Percentiles rank a stretch among this genome's conserved stretches.
Evolutionary conservation across 805 yeast genomes (phyloP).

Genomic region (Cyberlindnera veronae): DNA sequence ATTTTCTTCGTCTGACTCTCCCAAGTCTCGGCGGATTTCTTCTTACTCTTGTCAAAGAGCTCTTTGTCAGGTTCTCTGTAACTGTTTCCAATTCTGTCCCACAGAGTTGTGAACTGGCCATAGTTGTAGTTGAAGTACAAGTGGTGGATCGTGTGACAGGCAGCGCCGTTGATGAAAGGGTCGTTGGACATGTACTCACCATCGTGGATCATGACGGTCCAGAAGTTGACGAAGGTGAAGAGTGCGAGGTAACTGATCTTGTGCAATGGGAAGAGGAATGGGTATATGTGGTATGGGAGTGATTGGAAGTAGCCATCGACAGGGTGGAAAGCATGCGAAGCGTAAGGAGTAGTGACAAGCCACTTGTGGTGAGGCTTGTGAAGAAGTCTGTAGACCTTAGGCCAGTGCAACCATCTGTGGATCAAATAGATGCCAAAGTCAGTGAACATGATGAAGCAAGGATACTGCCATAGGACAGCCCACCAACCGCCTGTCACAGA

Average conservation of each 20-base stretch:
- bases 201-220: slow-evolving; percentile 99
- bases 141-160: slow-evolving; percentile 97
- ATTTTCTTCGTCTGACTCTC: slow-evolving; percentile 63
- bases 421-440: slow-evolving; percentile 89
- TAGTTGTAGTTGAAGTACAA: slow-evolving; percentile 96
- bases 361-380: slow-evolving; percentile 99
- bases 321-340: slow-evolving; percentile 98
- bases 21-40: slow-evolving; percentile 62
- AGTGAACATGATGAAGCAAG: slow-evolving; percentile 84
- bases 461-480: slow-evolving; percentile 63
- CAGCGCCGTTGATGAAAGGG: slow-evolving; percentile 94
- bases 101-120: slow-evolving; percentile 96
- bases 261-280: slow-evolving; percentile 89
- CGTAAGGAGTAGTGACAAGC: slow-evolving; percentile 98
- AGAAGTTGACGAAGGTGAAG: slow-evolving; percentile 89
- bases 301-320: slow-evolving; percentile 94
- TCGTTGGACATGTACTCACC: slow-evolving; percentile 93
- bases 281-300: slow-evolving; percentile 89
- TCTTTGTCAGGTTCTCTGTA: slow-evolving; percentile 91
- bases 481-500: slow-evolving; percentile 66
- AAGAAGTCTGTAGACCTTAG: slow-evolving; percentile 73
- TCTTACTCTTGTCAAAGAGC: slow-evolving; percentile 63
- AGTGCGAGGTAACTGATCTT: slow-evolving; percentile 76
- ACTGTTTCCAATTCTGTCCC: slow-evolving; percentile 96
- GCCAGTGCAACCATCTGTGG: slow-evolving; percentile 94